A percentile compares a stretch with the other conserved stretches of the same genome.
phyloP scores from a whole-genome alignment of 352 stramenopile species.

The Pythium guiyangense region DNA sequence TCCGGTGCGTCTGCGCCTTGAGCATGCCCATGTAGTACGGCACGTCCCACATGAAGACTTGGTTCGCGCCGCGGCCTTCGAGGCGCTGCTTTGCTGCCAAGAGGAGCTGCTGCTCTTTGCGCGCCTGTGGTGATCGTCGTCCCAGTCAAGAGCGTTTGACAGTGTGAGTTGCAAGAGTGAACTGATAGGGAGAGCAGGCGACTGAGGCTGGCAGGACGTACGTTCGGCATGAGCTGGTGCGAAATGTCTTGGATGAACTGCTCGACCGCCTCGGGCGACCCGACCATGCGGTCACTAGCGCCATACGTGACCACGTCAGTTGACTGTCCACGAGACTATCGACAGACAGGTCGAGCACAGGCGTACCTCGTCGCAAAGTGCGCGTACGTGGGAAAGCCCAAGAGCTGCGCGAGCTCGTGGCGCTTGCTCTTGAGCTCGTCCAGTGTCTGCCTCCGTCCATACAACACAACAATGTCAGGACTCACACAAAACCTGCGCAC shows the following conservation, averaged over 20 bases:
- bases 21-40: constrained; percentile 92
- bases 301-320: neutral
- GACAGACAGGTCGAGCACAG: neutral
- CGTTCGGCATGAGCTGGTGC: constrained; percentile 67
- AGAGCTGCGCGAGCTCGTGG: constrained; percentile 80
- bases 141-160: neutral
- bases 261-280: constrained; percentile 58
- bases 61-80: constrained; percentile 32
- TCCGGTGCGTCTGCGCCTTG: constrained; percentile 63
- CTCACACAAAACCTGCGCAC: neutral
- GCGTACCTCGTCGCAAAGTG: constrained; percentile 89
- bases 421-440: constrained; percentile 85
- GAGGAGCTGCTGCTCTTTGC: constrained; percentile 52
- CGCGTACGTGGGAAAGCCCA: constrained; percentile 90
- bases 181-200: neutral
- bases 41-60: constrained; percentile 93
- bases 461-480: neutral
- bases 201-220: constrained; percentile 9
- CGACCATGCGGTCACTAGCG: constrained; percentile 82
- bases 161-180: neutral
- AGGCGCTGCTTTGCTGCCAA: constrained; percentile 55
- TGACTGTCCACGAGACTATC: neutral
- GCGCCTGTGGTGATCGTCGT: constrained; percentile 23
- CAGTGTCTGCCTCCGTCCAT: constrained; percentile 44
- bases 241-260: constrained; percentile 63